Conservation (phyloP, 2,329 filamentous ascomycete species). For the Stachybotrys echinatus region DNA sequence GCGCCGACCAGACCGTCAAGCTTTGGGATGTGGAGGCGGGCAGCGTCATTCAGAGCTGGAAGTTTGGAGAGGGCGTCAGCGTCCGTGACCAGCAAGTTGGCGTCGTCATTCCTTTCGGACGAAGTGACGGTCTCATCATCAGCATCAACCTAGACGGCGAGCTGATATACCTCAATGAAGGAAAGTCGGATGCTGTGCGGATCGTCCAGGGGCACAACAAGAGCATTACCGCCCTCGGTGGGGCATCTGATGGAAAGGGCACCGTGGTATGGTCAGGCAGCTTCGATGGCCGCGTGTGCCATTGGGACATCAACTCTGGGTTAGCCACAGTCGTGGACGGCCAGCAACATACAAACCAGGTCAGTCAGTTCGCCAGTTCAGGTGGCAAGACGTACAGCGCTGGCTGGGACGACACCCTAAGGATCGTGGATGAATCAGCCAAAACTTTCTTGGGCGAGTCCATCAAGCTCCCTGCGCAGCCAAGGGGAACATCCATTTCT, state of each 20-base stretch:
- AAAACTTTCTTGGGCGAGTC: slow-evolving; percentile 69
- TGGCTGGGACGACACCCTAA: slow-evolving; percentile 90
- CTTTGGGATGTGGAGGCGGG: slow-evolving; percentile 86
- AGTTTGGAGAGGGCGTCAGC: slow-evolving; percentile 72
- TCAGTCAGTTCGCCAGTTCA: slow-evolving; percentile 65
- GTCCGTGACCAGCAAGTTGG: slow-evolving; percentile 88
- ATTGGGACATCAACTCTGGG: slow-evolving; percentile 74
- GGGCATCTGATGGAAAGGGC: slow-evolving; percentile 41
- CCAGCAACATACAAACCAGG: slow-evolving; percentile 77
- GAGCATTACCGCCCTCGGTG: slow-evolving; percentile 70
- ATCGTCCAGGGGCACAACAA: slow-evolving; percentile 87
- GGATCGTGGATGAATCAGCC: slow-evolving; percentile 68
- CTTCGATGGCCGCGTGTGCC: slow-evolving; percentile 81
- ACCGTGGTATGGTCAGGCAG: slow-evolving; percentile 81
- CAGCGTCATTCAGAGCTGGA: slow-evolving; percentile 76
- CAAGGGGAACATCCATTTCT: slow-evolving; percentile 63
- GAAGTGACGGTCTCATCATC: slow-evolving; percentile 82
- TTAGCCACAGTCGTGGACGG: slow-evolving; percentile 69
- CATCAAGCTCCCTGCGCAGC: slow-evolving; percentile 69
- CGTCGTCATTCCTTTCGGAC: slow-evolving; percentile 79
- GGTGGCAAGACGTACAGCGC: slow-evolving; percentile 71
- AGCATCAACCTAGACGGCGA: slow-evolving; percentile 85
- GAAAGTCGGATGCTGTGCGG: slow-evolving; percentile 61
- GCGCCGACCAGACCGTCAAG: slow-evolving; percentile 90
- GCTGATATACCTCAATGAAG: slow-evolving; percentile 79